Evolutionary conservation across 2,329 filamentous ascomycete genomes (phyloP), one percentile per base, ranked within the genome.

Genomic region (Aureobasidium sp.): DNA sequence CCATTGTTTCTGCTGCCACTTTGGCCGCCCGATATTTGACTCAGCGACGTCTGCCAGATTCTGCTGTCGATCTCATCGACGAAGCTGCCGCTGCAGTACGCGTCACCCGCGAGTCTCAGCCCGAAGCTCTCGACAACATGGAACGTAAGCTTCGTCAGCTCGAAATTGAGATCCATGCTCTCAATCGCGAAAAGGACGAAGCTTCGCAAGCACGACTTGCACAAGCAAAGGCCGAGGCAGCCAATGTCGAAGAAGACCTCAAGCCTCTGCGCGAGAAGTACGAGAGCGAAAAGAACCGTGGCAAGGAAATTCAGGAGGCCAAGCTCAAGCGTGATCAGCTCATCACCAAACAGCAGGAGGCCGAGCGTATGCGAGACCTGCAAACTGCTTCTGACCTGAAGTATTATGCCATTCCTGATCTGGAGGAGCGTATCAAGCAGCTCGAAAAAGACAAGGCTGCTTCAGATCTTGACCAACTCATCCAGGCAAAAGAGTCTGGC

Each of bases 331-430:
- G 97, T 50, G 93, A 98, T 61, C 81, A 85, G 56, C 80, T 97
- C 59, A 88, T 89, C 71, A 87, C 90, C 70, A 95, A 96, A 71
- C 81, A 89, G 59, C 91, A 95, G 59, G 90, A 96, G 64, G 90
- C 91, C n/a, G 87, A 89, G 68, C 85, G 94, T 67, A 81, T 84
- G 57, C 84, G 88, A 52, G 89, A 97, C 66, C 83, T 93, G 58
- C 79, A 83, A 60, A 90, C 86, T 38, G 93, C 91, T 55, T 94
- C 93, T 42, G 93, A 98, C 70, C 79, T 98, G 58, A 86, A 94
- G 68, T 97, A 97, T 75, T 95, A 95, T 66, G 93, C 91, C 57
- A 97, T 98, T 59, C 93, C 93, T 0, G 91, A 97, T 66, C 87
- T 95, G 61, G 84, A 93, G 67, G 71, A 77, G 24, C 79, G 84